Conservation (phyloP, 257 asterid genomes). For the Nicotiana sylvestris region DNA sequence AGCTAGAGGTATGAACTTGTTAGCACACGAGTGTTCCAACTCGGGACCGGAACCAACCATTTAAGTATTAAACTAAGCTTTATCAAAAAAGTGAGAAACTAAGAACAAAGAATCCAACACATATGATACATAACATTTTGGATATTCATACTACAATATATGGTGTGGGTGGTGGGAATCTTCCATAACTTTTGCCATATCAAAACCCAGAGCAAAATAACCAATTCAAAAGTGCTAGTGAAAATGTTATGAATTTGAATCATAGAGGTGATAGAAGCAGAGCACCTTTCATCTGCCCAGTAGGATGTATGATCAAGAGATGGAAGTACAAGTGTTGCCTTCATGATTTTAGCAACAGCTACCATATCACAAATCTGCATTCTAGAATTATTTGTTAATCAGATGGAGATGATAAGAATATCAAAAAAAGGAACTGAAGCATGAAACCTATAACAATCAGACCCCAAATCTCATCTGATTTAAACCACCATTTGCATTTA, state of each 20-base stretch:
- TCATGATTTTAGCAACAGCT: slow-evolving; percentile 90
- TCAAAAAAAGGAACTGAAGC: slow-evolving; percentile 15
- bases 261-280: slow-evolving; percentile 7
- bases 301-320: slow-evolving; percentile 93
- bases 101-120: slow-evolving; percentile 1
- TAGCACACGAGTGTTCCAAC: not conserved
- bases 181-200: not conserved
- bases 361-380: slow-evolving; percentile 99
- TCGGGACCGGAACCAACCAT: not conserved
- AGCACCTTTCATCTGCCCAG: slow-evolving; percentile 95
- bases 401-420: slow-evolving; percentile 32
- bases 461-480: slow-evolving; percentile 99
- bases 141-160: not conserved
- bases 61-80: not conserved
- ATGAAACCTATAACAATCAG: slow-evolving; percentile 47
- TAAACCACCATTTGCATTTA: slow-evolving; percentile 95
- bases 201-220: not conserved
- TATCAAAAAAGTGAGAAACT: no score
- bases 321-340: slow-evolving; percentile 92
- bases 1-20: not conserved
- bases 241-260: not conserved
- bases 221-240: not conserved
- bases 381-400: slow-evolving; percentile 64
- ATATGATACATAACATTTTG: not conserved
- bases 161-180: not conserved